These are phyloP conservation scores for Aspergillus brunneoviolaceus DNA, from an alignment of 2,329 filamentous ascomycete genomes.

Conservation along the genomic window DNA sequence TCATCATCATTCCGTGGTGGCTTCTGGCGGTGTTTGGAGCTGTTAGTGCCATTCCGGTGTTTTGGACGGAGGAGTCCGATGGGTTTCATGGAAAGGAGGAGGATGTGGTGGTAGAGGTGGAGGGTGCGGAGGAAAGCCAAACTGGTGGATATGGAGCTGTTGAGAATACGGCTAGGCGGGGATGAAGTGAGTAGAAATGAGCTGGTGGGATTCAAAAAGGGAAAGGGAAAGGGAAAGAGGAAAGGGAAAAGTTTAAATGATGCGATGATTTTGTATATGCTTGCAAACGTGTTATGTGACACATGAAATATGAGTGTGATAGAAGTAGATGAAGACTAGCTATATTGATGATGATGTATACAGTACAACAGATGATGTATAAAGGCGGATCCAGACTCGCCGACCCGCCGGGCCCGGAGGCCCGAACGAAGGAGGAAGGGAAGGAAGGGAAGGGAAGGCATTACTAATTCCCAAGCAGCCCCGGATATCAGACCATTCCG, in stretches of 20 bases:
- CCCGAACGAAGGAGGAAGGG: too few relatives aligned
- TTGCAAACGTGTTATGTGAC: neutral
- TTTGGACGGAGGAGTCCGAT: slow-evolving; percentile 71
- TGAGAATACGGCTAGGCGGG: neutral
- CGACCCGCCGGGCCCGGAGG: too few relatives aligned
- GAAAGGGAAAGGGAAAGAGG: too few relatives aligned
- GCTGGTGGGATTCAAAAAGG: too few relatives aligned
- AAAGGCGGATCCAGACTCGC: too few relatives aligned
- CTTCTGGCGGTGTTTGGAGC: slow-evolving; percentile 64
- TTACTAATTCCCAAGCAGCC: neutral
- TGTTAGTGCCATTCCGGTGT: slow-evolving; percentile 69
- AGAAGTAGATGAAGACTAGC: too few relatives aligned
- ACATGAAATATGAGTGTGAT: too few relatives aligned
- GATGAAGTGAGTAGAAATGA: neutral
- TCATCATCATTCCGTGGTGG: slow-evolving; percentile 80
- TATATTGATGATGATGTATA: too few relatives aligned
- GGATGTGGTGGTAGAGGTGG: slow-evolving; percentile 27
- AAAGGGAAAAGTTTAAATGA: too few relatives aligned
- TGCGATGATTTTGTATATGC: neutral
- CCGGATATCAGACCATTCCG: neutral
- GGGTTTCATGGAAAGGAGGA: slow-evolving; percentile 54
- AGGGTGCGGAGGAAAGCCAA: neutral
- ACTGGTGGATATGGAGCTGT: slow-evolving; percentile 7
- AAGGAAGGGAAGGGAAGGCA: too few relatives aligned
- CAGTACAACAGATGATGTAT: too few relatives aligned